Conservation (phyloP, 352 stramenopile genomes). For the Phytopythium vexans region DNA sequence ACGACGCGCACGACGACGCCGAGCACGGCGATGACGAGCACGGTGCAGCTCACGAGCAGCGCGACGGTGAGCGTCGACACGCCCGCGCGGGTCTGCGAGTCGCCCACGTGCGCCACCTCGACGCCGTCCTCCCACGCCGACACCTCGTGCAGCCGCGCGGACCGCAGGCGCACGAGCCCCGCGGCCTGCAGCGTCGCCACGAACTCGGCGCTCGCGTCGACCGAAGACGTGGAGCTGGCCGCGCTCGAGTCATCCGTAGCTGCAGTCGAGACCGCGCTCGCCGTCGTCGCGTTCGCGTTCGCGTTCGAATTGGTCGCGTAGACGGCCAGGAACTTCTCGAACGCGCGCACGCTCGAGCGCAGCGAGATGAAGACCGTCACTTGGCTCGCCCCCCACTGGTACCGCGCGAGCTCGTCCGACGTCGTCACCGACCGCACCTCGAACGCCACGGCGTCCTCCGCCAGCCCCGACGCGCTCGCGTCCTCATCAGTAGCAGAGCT, state of each 20-base stretch:
- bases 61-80: conserved; percentile 21
- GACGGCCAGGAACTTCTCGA: conserved; percentile 36
- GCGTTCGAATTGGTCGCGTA: conserved; percentile 13
- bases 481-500: neutral
- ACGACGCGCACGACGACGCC: conserved; percentile 28
- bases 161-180: conserved; percentile 31
- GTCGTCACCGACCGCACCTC: conserved; percentile 31
- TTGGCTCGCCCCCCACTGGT: conserved; percentile 33
- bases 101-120: conserved; percentile 31
- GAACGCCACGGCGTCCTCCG: conserved; percentile 15
- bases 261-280: neutral
- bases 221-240: neutral
- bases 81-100: conserved; percentile 8
- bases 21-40: conserved; percentile 27
- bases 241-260: neutral
- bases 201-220: conserved; percentile 14
- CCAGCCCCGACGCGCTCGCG: neutral
- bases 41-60: conserved; percentile 22
- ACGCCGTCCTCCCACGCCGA: conserved; percentile 33
- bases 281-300: conserved; percentile 1
- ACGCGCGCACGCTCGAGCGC: conserved; percentile 30
- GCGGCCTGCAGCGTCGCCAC: conserved; percentile 21
- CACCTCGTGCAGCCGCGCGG: conserved; percentile 28
- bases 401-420: conserved; percentile 18
- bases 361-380: conserved; percentile 34